These are phyloP conservation scores for Arthrobotrys pseudoclavata DNA, from an alignment of 2,329 filamentous ascomycete species.

Conservation along the genomic window DNA sequence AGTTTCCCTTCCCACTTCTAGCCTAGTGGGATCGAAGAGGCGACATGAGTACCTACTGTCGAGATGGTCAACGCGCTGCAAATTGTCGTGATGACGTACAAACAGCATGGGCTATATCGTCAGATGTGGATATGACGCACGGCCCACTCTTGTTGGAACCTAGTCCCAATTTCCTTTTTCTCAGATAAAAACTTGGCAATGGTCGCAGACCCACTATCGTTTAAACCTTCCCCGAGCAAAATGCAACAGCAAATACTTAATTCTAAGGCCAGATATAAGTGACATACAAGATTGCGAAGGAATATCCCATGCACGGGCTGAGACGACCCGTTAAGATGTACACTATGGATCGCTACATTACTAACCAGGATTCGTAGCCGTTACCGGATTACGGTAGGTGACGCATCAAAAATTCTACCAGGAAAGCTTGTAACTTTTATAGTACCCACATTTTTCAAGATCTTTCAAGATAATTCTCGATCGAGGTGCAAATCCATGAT, in stretches of 20 bases:
- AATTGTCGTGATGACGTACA: conserved; percentile 11
- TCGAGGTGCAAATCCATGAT: conserved; percentile 24
- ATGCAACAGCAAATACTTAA: background rate
- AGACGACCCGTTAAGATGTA: background rate
- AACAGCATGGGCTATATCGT: background rate
- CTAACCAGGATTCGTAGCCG: background rate
- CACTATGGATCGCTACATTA: background rate
- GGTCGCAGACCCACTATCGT: background rate
- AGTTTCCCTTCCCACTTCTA: background rate
- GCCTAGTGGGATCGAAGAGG: background rate
- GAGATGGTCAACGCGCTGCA: background rate
- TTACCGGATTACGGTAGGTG: background rate
- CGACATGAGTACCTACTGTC: too few relatives aligned
- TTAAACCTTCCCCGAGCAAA: conserved; percentile 19
- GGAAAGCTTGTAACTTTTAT: background rate
- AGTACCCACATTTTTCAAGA: background rate
- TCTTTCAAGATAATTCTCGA: conserved; percentile 22
- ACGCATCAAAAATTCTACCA: background rate
- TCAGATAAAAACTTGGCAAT: conserved; percentile 26
- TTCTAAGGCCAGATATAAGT: too few relatives aligned
- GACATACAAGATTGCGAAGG: background rate
- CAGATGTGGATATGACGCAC: conserved; percentile 38
- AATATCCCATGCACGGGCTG: background rate
- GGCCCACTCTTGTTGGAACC: background rate
- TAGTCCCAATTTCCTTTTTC: conserved; percentile 7